Conservation (phyloP, 2,329 filamentous ascomycete species). For the Verticillium isaacii region DNA sequence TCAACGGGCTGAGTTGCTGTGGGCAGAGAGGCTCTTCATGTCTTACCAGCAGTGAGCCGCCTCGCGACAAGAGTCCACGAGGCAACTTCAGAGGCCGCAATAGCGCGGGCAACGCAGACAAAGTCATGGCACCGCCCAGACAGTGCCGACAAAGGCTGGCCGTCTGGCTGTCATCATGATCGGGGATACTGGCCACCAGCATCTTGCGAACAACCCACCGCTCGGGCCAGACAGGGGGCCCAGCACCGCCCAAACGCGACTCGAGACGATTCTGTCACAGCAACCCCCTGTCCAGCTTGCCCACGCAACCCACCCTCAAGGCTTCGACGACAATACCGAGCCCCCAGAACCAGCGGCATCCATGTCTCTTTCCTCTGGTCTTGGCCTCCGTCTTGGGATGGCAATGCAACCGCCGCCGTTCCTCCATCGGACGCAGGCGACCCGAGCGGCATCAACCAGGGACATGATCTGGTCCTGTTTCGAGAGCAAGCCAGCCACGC, state of each 20-base stretch:
- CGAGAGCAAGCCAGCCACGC: conserved; percentile 22
- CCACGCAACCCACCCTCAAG: not conserved
- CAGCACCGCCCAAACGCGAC: conserved; percentile 36
- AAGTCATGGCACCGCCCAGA: not conserved
- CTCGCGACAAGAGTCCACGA: not conserved
- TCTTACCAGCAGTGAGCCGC: not conserved
- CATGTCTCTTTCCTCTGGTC: not conserved
- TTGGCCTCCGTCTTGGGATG: conserved; percentile 1
- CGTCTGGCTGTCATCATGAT: not conserved
- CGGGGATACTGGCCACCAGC: conserved; percentile 6
- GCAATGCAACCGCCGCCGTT: conserved; percentile 11
- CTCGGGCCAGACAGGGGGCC: not conserved
- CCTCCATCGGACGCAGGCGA: conserved; percentile 23
- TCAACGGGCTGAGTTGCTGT: not conserved
- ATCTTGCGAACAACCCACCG: not conserved
- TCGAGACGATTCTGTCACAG: conserved; percentile 44
- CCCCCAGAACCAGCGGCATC: not conserved
- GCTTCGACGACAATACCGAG: not conserved
- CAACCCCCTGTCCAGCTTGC: not conserved
- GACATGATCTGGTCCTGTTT: conserved; percentile 30
- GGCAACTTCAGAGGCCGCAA: not conserved
- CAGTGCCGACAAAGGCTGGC: not conserved
- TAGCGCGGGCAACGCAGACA: no score
- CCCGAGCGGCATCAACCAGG: conserved; percentile 13
- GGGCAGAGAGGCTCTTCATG: not conserved